Evolutionary conservation across 805 yeast species (phyloP).

Genomic region (Pichia eremophila): DNA sequence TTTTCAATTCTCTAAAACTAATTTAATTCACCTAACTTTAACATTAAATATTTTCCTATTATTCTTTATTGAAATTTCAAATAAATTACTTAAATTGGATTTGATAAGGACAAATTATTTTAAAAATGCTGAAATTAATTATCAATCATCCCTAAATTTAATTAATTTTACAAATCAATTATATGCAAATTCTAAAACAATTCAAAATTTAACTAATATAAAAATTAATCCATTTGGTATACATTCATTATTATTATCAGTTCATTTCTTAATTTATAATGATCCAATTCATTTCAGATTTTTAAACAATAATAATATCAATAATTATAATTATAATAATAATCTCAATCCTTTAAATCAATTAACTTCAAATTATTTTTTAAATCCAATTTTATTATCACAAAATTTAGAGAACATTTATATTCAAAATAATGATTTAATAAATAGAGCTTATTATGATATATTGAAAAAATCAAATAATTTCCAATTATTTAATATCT

Average conservation of each 20-base stretch:
- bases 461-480: constrained; percentile 11
- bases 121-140: constrained; percentile 4
- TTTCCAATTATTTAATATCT: constrained; percentile 10
- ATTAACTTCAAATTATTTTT: constrained; percentile 12
- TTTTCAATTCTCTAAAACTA: neutral
- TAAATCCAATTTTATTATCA: constrained; percentile 18
- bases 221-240: constrained; percentile 7
- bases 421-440: constrained; percentile 9
- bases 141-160: constrained; percentile 10
- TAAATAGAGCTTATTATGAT: constrained; percentile 10
- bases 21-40: constrained; percentile 1
- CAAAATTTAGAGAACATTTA: constrained; percentile 12
- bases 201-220: constrained; percentile 7
- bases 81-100: constrained; percentile 3
- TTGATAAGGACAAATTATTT: constrained; percentile 6
- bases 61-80: neutral
- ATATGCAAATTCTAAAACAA: constrained; percentile 5
- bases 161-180: neutral
- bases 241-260: constrained; percentile 12
- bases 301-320: neutral
- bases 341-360: constrained; percentile 13
- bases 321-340: no score
- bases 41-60: constrained; percentile 9
- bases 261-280: constrained; percentile 16
- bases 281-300: constrained; percentile 22